Evolutionary conservation across 306 rosid species (phyloP).

Genomic region (Dryas octopetala): DNA sequence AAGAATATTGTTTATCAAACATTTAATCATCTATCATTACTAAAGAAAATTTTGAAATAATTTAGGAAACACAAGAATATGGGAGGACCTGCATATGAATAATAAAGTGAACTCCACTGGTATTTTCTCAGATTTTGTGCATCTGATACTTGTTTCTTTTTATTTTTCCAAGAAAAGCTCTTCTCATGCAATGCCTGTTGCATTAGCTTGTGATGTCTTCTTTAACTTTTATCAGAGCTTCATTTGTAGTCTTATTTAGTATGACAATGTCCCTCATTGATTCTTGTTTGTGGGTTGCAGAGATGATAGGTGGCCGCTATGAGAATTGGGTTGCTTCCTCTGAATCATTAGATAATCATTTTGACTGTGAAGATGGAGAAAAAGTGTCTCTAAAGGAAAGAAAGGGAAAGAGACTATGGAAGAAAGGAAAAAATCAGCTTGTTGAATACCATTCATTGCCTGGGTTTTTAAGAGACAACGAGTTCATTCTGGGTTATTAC

Average conservation of each 20-base stretch:
- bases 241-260: not conserved
- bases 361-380: slow-evolving; percentile 33
- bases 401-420: slow-evolving; percentile 39
- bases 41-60: not conserved
- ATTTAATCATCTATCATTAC: not conserved
- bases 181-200: not conserved
- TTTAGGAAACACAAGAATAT: not conserved
- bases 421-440: slow-evolving; percentile 48
- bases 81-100: not conserved
- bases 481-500: slow-evolving; percentile 53
- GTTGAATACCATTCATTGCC: slow-evolving; percentile 59
- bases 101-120: not conserved
- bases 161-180: not conserved
- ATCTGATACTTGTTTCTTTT: not conserved
- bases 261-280: not conserved
- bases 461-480: slow-evolving; percentile 53
- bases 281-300: slow-evolving; percentile 2
- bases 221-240: not conserved
- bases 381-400: slow-evolving; percentile 14
- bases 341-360: slow-evolving; percentile 1
- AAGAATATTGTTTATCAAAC: not conserved
- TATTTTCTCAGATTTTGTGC: not conserved
- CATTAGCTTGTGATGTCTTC: not conserved
- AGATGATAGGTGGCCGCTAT: not conserved
- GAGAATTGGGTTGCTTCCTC: not conserved